phyloP scores from a whole-genome alignment of 129 eudicot species.

The sunflower (Helianthus annuus) region DNA sequence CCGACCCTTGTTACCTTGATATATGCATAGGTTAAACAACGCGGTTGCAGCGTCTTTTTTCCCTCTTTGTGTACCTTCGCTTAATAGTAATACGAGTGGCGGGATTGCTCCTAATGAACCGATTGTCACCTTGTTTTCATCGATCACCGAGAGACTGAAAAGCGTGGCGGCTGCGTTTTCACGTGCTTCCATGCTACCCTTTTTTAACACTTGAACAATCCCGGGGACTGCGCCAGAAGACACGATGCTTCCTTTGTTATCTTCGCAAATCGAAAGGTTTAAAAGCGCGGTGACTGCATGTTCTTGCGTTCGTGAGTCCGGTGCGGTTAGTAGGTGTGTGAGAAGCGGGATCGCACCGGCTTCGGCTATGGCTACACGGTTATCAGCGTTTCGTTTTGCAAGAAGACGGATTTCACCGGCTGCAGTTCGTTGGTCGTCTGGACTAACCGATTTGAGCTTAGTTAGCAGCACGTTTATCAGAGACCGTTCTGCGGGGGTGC shows the following conservation, averaged over 20 bases:
- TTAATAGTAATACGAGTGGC: constrained; percentile 62
- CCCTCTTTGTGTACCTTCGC: constrained; percentile 90
- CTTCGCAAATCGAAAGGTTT: constrained; percentile 88
- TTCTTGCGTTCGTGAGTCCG: constrained; percentile 90
- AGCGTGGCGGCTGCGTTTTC: constrained; percentile 95
- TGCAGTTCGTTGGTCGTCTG: constrained; percentile 77
- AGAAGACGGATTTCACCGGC: constrained; percentile 92
- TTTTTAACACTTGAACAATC: constrained; percentile 73
- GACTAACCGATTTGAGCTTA: constrained; percentile 59
- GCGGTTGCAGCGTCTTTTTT: constrained; percentile 98
- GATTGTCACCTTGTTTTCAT: constrained; percentile 75
- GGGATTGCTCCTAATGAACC: constrained; percentile 87
- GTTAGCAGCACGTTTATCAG: constrained; percentile 63
- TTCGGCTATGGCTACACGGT: constrained; percentile 90
- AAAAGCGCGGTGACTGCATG: constrained; percentile 93
- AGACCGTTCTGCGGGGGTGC: constrained; percentile 77
- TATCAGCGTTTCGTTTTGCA: constrained; percentile 86
- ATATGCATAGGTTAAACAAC: constrained; percentile 77
- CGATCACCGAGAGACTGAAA: constrained; percentile 90
- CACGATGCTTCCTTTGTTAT: constrained; percentile 76
- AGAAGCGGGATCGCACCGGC: constrained; percentile 93
- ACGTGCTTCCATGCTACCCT: constrained; percentile 92
- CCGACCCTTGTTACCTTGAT: constrained; percentile 90
- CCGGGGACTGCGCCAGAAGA: constrained; percentile 90
- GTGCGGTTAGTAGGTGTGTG: constrained; percentile 59